These are phyloP conservation scores for Cercophora samala DNA, from an alignment of 495 filamentous ascomycete genomes.

Conservation along the genomic window DNA sequence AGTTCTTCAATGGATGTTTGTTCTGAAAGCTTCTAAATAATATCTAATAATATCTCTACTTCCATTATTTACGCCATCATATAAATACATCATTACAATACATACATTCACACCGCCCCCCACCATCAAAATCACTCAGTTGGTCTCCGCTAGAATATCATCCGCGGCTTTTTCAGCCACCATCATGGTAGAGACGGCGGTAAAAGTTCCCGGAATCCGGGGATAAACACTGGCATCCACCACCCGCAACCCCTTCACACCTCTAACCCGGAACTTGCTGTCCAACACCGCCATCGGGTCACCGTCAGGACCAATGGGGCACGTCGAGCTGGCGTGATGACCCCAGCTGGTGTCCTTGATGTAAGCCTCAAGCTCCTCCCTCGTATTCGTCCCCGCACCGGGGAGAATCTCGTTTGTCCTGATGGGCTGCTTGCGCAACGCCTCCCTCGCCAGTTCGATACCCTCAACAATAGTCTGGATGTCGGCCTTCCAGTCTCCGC, in stretches of 20 bases:
- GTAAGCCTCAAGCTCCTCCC: slow-evolving; percentile 45
- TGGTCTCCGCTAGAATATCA: slow-evolving; percentile 26
- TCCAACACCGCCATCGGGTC: slow-evolving; percentile 59
- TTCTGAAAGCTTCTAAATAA: too few species aligned
- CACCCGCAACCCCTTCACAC: slow-evolving; percentile 55
- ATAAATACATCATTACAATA: neutral
- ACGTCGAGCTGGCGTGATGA: slow-evolving; percentile 58
- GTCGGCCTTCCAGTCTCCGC: slow-evolving; percentile 32
- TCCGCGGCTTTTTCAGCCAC: slow-evolving; percentile 57
- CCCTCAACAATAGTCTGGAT: slow-evolving; percentile 49
- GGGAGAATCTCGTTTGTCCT: slow-evolving; percentile 50
- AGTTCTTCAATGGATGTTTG: too few species aligned
- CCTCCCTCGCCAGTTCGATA: slow-evolving; percentile 43
- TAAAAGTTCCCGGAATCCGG: slow-evolving; percentile 55
- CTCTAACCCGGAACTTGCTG: slow-evolving; percentile 54
- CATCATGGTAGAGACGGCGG: slow-evolving; percentile 53
- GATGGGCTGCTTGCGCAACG: slow-evolving; percentile 36
- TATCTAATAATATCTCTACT: too few species aligned
- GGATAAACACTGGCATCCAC: slow-evolving; percentile 60
- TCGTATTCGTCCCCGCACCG: slow-evolving; percentile 37
- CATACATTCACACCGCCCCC: neutral
- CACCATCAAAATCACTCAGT: neutral
- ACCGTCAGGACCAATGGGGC: slow-evolving; percentile 53
- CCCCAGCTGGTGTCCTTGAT: slow-evolving; percentile 55
- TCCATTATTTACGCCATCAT: neutral